Base-by-base conservation (phyloP, 768 basidiomycete genomes). In the Termitomyces sp. region DNA sequence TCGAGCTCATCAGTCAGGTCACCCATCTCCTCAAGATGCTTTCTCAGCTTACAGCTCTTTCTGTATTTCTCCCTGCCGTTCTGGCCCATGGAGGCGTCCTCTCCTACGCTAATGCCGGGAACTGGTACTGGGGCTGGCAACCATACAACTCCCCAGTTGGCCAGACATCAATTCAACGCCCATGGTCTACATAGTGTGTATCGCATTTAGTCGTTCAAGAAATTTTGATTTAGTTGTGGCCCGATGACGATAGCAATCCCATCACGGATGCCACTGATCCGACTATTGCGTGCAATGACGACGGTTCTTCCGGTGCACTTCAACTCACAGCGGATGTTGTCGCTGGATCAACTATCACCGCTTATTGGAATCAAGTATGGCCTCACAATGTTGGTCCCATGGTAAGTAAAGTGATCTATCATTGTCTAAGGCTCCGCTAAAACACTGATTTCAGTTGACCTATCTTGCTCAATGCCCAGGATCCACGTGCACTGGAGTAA, bases 381-480 rank as follows among this genome's bases (percentile, higher is more conserved):
- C 75, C 76, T 23, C 76, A 78, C 50, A 67, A 70, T 23, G 68
- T 70, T 45, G 77, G 77, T 10, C 77, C 77, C 3, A 72, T 74
- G 71, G 76, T 78, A 58, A 1, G 55, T 54, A n/a, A 29, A 7
- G 11, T 35, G 1, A 2, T 12, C 31, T 39, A 41, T 25, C 36
- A 10, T 13, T 1, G 25, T 16, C 3, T 39, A 41, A 23, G 18
- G 20, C 3, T 2, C 22, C n/a, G 15, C 27, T 39, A 33, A 31
- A 31, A 6, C 12, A 7, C 31, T 3, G 5, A 45, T 13, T 60
- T 36, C 25, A 78, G 77, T 61, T 76, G 41, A 73, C 71, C 2
- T 77, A 77, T 64, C 66, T 77, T n/a, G 76, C 74, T 12, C 68
- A 75, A 70, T 78, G 77, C 61, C 73, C 75, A 5, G 73, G 74